Percentiles rank a stretch among this genome's conserved stretches.
phyloP scores from a whole-genome alignment of 2,329 filamentous ascomycete species.

The Cercospora sojina region DNA sequence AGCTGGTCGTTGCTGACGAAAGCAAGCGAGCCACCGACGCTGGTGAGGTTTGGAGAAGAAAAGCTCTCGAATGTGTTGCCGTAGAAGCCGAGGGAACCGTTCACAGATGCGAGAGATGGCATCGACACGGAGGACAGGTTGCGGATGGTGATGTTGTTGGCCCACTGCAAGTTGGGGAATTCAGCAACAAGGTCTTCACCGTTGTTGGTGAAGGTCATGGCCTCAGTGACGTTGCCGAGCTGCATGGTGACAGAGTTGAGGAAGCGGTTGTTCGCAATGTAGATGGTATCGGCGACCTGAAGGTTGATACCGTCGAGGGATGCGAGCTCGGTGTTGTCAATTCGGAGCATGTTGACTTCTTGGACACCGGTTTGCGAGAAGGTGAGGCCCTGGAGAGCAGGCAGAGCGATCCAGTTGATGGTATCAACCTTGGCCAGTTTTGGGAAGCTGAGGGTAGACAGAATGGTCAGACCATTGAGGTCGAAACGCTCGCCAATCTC shows the following conservation, averaged over 20 bases:
- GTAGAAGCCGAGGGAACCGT: conserved; percentile 80
- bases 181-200: conserved; percentile 67
- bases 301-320: conserved; percentile 80
- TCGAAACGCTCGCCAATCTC: conserved; percentile 69
- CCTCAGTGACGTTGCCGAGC: conserved; percentile 70
- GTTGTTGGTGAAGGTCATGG: conserved; percentile 77
- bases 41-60: conserved; percentile 68
- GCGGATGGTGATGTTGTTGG: conserved; percentile 77
- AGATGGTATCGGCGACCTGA: conserved; percentile 66
- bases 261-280: conserved; percentile 87
- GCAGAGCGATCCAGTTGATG: conserved; percentile 72
- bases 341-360: conserved; percentile 65
- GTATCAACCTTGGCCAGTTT: conserved; percentile 63
- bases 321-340: conserved; percentile 82
- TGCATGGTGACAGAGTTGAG: conserved; percentile 74
- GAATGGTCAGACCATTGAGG: conserved; percentile 65
- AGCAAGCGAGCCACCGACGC: conserved; percentile 58
- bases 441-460: conserved; percentile 67
- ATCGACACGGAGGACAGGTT: conserved; percentile 74
- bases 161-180: conserved; percentile 75
- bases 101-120: conserved; percentile 70
- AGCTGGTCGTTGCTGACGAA: conserved; percentile 58
- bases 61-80: conserved; percentile 68
- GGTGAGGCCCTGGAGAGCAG: conserved; percentile 58
- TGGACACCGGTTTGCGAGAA: conserved; percentile 64